phyloP scores from a whole-genome alignment of 2,329 filamentous ascomycete species.

The Pseudocercospora macadamiae region DNA sequence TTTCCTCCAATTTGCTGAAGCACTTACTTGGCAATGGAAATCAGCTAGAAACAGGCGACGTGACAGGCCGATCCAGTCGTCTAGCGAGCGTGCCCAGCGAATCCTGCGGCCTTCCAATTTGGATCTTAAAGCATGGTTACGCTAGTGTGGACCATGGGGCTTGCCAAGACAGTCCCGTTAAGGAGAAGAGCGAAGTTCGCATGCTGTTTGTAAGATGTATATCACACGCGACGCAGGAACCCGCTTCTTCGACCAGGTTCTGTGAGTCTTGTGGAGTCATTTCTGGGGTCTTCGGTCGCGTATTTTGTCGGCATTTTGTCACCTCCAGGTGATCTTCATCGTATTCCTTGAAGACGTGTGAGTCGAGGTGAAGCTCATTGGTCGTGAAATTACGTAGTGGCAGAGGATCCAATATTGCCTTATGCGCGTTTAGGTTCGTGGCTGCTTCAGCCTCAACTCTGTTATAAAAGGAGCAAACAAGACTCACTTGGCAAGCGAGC shows the following conservation, averaged over 20 bases:
- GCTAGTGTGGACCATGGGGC: not conserved
- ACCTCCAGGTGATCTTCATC: not conserved
- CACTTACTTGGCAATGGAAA: conserved; percentile 1
- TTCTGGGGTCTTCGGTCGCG: too few species aligned
- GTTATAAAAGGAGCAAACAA: not conserved
- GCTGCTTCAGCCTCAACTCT: not conserved
- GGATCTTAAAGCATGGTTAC: not conserved
- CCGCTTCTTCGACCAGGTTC: not conserved
- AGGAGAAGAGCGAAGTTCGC: not conserved
- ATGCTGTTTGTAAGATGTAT: not conserved
- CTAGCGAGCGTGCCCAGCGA: conserved; percentile 4
- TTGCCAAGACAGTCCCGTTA: not conserved
- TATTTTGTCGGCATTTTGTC: not conserved
- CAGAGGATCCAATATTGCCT: not conserved
- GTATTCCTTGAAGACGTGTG: not conserved
- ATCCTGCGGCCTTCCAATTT: conserved; percentile 4
- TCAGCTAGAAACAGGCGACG: not conserved
- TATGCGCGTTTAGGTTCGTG: not conserved
- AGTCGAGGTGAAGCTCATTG: not conserved
- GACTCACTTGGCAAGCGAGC: not conserved
- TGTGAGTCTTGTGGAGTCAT: not conserved
- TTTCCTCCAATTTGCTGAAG: conserved; percentile 3
- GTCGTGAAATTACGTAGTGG: not conserved
- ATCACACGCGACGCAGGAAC: not conserved
- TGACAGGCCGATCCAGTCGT: not conserved